Evolutionary conservation across 805 yeast genomes (phyloP), one percentile per base, ranked within the genome.

Genomic region (Starmerella riodocensis): DNA sequence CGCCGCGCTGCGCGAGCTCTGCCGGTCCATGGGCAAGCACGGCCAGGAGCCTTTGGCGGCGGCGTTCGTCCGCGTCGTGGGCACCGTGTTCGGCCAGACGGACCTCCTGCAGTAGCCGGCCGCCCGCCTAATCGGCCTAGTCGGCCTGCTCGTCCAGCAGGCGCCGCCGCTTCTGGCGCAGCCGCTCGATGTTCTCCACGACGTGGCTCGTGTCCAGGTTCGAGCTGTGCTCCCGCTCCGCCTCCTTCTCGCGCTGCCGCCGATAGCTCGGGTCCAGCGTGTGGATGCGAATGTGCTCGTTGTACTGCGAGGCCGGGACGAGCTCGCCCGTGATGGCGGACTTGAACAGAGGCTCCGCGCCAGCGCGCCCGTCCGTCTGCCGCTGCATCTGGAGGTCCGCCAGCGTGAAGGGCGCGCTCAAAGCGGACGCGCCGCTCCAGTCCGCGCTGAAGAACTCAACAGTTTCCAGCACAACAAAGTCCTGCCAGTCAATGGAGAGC

Each of bases 261-360:
- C 73, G 69, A 60, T 81, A 82, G 48, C 72, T 65, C 3, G 95
- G 94, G 57, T 86, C 94, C 32, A 86, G 61, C 27, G 82, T 62
- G 40, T 79, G 62, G 13, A 75, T 70, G 43, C 72, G 70, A 48
- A 86, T 63, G 55, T 88, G 96, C 45, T 68, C 70, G 29, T 60
- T 54, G 53, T 79, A 83, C 46, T 76, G 63, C 30, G 68, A 65
- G 49, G 80, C 91, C 0, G 86, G 78, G 1, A 86, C 69, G 53
- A 68, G 52, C 51, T 74, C 69, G 1, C 77, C 77, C 0, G 94
- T 81, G 29, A 81, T 64, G n/a, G 95, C 95, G 54, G 94, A 83
- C 46, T 64, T 68, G 29, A 85, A 69, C 34, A 62, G 48, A 7
- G 56, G 60, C 41, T 61, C 69, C 14, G 26, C 7, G 2, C 16